These are phyloP conservation scores for Wickerhamiella vanderwaltii DNA, from an alignment of 805 yeast species.

Conservation along the genomic window DNA sequence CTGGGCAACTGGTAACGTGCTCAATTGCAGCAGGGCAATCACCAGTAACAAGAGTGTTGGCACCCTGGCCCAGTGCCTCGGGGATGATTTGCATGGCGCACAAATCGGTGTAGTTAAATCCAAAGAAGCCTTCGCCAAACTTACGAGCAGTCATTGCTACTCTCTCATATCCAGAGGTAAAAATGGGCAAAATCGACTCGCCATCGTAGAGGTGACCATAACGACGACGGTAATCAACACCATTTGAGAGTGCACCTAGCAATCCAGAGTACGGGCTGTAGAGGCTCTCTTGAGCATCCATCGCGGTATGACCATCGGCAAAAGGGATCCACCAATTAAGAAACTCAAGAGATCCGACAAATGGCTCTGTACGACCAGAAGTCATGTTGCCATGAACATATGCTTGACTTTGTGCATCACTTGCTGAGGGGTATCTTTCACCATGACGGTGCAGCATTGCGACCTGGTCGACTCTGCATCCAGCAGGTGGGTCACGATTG, in stretches of 20 bases:
- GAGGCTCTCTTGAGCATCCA: constrained; percentile 38
- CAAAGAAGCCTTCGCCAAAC: constrained; percentile 24
- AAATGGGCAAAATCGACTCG: constrained; percentile 35
- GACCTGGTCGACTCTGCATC: constrained; percentile 44
- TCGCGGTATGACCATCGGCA: constrained; percentile 32
- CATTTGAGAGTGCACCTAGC: constrained; percentile 37
- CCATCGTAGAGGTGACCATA: constrained; percentile 38
- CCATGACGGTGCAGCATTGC: constrained; percentile 45
- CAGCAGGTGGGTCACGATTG: constrained; percentile 38
- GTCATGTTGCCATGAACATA: constrained; percentile 13
- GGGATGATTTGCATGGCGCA: constrained; percentile 20
- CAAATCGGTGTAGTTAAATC: constrained; percentile 20
- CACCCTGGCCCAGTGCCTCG: constrained; percentile 19
- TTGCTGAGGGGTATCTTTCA: constrained; percentile 38
- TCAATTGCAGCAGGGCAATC: constrained; percentile 10
- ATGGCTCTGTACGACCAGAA: constrained; percentile 7
- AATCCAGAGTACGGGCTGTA: constrained; percentile 44
- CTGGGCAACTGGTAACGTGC: constrained; percentile 15
- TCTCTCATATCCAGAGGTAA: constrained; percentile 44
- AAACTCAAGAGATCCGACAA: constrained; percentile 35
- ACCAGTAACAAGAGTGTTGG: constrained; percentile 20
- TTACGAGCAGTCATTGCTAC: constrained; percentile 25
- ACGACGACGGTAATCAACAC: constrained; percentile 36
- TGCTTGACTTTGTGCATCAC: constrained; percentile 12
- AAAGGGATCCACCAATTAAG: constrained; percentile 38